Base-by-base conservation (phyloP, 176 grass and related monocot species). In the Bolboschoenus planiculmis region DNA sequence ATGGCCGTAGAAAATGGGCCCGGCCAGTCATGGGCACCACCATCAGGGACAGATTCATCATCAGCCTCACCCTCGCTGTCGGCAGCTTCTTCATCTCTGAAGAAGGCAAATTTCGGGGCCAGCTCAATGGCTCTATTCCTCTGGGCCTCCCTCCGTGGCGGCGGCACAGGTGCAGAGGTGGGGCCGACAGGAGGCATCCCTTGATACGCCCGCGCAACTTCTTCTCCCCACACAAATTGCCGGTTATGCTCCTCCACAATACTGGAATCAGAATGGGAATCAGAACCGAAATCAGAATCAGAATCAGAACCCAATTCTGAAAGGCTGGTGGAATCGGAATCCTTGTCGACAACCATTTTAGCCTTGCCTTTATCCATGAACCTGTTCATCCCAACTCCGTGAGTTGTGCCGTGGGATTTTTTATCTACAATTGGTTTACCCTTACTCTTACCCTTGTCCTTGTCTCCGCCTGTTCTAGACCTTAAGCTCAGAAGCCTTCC, bases 31-130 rank as follows among this genome's bases (percentile, higher is more conserved):
- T 88, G 70, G 56, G 78, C 31, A 9, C 68, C 82, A 87, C 70
- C 72, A 79, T 7, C 84, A 53, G 84, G 90, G 50, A 86, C 42
- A 10, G 81, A 44, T 10, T 93, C 90, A 39, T 93, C 87, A 30
- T 29, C 50, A 5, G 87, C 78, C 1, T 88, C 89, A 7, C 81
- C 86, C 4, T 91, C 92, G 48, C 58, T 72, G 39, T 44, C 70
- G 13, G 44, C 86, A 84, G 87, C 82, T 85, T 91, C 86, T 67
- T 91, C 83, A 83, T 81, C 13, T 88, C 83, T 98, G 79, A 98
- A 95, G 60, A 93, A 93, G 66, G 96, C 96, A 84, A 87, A 98
- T 50, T 93, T 98, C 26, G 90, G 90, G 61, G 96, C 96, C 70
- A 95, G 57, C 46, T 56, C 83, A 40, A 93, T 88, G 65, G 92